Evolutionary conservation across 768 basidiomycete species (phyloP).

Genomic region (Cystobasidium tubakii): DNA sequence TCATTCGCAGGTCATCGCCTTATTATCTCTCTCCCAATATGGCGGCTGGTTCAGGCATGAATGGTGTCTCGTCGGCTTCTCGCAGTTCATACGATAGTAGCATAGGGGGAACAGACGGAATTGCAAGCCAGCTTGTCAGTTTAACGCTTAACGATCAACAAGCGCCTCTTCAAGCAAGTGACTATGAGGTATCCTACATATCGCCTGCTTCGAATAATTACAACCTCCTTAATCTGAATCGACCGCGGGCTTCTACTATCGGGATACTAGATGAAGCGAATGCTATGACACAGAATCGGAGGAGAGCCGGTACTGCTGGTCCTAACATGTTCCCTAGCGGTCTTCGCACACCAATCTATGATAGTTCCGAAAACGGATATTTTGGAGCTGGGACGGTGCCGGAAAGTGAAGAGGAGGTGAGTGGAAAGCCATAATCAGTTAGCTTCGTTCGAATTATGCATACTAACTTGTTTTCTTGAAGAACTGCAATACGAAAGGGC

Average conservation of each 20-base stretch:
- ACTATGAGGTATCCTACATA: neutral
- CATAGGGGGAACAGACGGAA: neutral
- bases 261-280: constrained; percentile 23
- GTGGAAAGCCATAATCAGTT: neutral
- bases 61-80: neutral
- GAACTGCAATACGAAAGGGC: neutral
- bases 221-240: constrained; percentile 2
- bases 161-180: neutral
- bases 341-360: constrained; percentile 24
- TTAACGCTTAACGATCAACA: neutral
- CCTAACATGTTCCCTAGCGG: neutral
- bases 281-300: neutral
- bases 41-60: neutral
- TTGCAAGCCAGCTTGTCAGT: neutral
- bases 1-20: neutral
- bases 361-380: neutral
- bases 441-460: neutral
- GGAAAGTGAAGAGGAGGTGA: constrained; percentile 26
- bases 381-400: neutral
- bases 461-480: neutral
- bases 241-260: constrained; percentile 22
- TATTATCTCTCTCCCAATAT: neutral
- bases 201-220: neutral
- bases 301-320: constrained; percentile 12
- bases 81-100: neutral